phyloP scores from a whole-genome alignment of 805 yeast species.

The Yarrowia sp. region DNA sequence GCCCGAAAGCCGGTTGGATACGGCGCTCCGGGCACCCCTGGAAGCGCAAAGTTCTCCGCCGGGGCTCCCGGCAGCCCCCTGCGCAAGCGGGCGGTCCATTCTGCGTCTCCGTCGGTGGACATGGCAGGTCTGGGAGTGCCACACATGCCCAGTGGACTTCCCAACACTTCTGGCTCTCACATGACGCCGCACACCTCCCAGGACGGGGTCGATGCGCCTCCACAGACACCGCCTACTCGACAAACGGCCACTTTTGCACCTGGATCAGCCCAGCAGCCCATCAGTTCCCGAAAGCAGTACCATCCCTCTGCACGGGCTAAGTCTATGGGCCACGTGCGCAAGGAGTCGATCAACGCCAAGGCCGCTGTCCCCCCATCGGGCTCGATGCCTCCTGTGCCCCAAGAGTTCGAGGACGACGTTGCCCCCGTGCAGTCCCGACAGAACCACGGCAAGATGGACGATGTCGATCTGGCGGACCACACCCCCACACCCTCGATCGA shows the following conservation, averaged over 20 bases:
- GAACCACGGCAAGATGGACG: constrained; percentile 25
- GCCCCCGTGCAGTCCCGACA: constrained; percentile 26
- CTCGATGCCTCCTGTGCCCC: constrained; percentile 9
- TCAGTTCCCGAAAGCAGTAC: constrained; percentile 34
- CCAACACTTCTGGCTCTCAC: neutral
- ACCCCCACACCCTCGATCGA: constrained; percentile 85
- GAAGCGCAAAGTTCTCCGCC: neutral
- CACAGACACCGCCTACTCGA: constrained; percentile 1
- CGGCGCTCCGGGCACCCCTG: constrained; percentile 1
- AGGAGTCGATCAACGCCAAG: constrained; percentile 11
- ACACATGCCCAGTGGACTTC: neutral
- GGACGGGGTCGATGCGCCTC: neutral
- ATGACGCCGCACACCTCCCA: neutral
- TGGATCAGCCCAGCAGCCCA: constrained; percentile 26
- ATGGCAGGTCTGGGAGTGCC: neutral
- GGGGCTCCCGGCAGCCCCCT: neutral
- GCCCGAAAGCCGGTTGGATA: constrained; percentile 31
- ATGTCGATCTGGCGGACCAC: neutral
- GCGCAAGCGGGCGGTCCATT: constrained; percentile 14
- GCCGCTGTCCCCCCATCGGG: neutral
- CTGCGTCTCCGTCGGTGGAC: constrained; percentile 21
- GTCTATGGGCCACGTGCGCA: constrained; percentile 65
- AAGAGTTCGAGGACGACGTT: constrained; percentile 10
- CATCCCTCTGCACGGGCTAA: constrained; percentile 89
- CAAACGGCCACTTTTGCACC: constrained; percentile 25